Base-by-base conservation (phyloP, 148 eudicot genomes). In the Heliosperma pusillum region DNA sequence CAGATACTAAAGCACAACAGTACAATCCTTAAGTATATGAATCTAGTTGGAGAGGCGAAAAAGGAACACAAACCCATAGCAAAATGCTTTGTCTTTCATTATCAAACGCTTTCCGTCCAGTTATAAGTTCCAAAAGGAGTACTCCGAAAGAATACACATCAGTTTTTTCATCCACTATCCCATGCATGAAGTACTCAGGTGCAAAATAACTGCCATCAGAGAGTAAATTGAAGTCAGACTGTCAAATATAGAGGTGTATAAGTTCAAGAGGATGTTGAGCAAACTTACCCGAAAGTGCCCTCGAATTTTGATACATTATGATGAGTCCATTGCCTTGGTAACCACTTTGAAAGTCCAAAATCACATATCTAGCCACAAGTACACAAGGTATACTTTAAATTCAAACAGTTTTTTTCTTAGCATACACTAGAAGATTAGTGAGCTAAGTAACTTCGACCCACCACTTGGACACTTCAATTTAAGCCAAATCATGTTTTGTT, bases 101-200 rank as follows among this genome's bases (percentile, higher is more conserved):
- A 74, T 90, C 88, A 55, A 93, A 72, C 58, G 98, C 98, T 82
- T 71, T 83, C 3, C 94, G 88, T 50, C 98, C 98, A 1, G 94
- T 86, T 78, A 93, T 83, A 45, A 91, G 84, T 82, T 91, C 98
- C 81, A 93, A 86, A 78, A 93, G 87, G 66, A 93, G 86, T 76
- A 93, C 94, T 19, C 98, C 98, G 17, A 83, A 93, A 75, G 97
- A 76, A 80, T 80, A 93, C 15, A 93, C 92, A 58, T 93, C 97
- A 45, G 87, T 93, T 80, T 91, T 93, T 86, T 93, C 98, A 72
- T 93, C 92, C 62, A 93, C 97, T 72, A 93, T 85, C 26, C 98
- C 98, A 27, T 93, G 88, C 98, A 93, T 91, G 73, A 91, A 87
- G 85, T 93, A 93, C 83, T 93, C 98, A 0, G 98, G 98, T 66